Evolutionary conservation across 495 filamentous ascomycete genomes (phyloP), one percentile per base, ranked within the genome.

Genomic region (Peziza echinospora): DNA sequence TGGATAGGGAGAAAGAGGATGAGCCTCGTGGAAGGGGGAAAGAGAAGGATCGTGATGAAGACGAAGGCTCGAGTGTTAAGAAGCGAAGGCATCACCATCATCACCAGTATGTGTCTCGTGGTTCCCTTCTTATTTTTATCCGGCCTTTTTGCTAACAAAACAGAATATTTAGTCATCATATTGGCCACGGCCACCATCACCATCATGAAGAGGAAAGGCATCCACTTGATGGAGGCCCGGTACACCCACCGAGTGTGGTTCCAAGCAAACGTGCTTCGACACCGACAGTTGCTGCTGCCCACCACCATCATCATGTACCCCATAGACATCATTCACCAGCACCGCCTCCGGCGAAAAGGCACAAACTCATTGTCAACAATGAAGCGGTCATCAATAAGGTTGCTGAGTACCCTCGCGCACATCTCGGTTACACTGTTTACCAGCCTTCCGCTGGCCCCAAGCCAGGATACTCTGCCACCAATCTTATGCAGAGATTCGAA

Each of bases 171-270:
- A 76, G 74, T 60, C 76, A 83, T 51, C 73, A 76, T 46, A 72
- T 76, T 53, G n/a, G n/a, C n/a, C 83, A 86, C 49, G 80, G 87
- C 58, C 80, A 81, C 55, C 76, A 76, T 41, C 75, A 80, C 50
- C 79, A 81, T 53, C 68, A 67, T 39, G 66, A 72, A 45, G 77
- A 82, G n/a, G 76, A 79, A 63, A 63, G 52, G 62, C 52, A 51
- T 66, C 60, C 41, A 3, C 30, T 37, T 37, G 30, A 37, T 37
- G 30, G 30, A 13, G 30, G 30, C 3, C 30, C 30, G 19, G 13
- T 37, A 2, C 30, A 37, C 19, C 19, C 30, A 4, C 13, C 19
- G 13, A 17, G 13, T 17, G 13, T 13, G 19, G 19, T 21, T 21
- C 11, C 5, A 5, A 43, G 4, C 22, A 19, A 65, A 67, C 51